A percentile compares a stretch with the other conserved stretches of the same genome.
Conservation (phyloP, 306 rosid species). For the Lathyrus aphaca region DNA sequence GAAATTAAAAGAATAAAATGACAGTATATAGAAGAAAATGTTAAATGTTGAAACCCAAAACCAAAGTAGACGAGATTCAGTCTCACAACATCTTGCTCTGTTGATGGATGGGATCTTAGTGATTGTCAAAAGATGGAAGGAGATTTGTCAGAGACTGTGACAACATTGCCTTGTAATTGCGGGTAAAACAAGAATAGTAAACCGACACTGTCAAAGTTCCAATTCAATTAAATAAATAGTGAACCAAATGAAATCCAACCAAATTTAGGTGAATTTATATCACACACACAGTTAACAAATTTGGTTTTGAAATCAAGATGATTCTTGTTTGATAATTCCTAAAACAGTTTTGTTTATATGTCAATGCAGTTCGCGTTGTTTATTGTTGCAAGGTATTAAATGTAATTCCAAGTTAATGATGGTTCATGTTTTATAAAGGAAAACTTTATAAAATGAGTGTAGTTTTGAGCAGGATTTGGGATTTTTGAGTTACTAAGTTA, state of each 20-base stretch:
- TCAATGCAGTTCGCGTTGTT: constrained; percentile 2
- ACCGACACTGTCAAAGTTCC: background rate
- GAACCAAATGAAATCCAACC: constrained; percentile 1
- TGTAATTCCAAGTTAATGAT: constrained; percentile 22
- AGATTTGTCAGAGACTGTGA: background rate
- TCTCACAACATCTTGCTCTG: constrained; percentile 9
- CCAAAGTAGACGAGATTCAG: background rate
- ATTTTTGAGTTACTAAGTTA: constrained; percentile 25
- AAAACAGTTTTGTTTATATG: constrained; percentile 9
- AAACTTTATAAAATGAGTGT: background rate
- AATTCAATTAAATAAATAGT: constrained; percentile 5
- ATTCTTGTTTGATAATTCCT: constrained; percentile 19
- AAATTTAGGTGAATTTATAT: constrained; percentile 7
- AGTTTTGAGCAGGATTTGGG: constrained; percentile 22
- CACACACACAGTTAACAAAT: constrained; percentile 7
- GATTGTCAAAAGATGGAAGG: background rate
- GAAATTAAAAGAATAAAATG: background rate
- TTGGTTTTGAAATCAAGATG: constrained; percentile 13
- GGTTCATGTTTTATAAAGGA: constrained; percentile 17
- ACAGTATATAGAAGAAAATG: background rate
- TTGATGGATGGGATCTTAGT: background rate
- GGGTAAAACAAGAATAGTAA: background rate
- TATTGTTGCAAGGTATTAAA: constrained; percentile 20
- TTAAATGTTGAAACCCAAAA: constrained; percentile 2
- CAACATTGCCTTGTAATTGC: background rate